Percentiles rank a stretch among this genome's conserved stretches.
These are phyloP conservation scores for Discostella stelligera DNA, from an alignment of 352 stramenopile genomes.

Conservation along the genomic window DNA sequence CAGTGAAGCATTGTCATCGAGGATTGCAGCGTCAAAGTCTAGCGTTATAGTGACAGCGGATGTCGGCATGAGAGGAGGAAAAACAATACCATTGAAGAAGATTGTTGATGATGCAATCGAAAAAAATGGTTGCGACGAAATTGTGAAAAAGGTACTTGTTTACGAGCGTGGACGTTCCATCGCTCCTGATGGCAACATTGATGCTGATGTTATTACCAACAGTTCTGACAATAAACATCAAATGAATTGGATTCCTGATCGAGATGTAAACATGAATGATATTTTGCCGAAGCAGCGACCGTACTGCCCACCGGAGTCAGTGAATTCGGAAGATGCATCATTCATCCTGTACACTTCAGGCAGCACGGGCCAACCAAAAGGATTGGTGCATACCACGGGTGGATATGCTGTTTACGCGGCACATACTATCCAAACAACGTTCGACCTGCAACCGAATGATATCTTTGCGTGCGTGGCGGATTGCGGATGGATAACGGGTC, in stretches of 20 bases:
- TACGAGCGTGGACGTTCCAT: conserved; percentile 69
- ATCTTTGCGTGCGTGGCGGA: conserved; percentile 95
- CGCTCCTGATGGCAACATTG: conserved; percentile 90
- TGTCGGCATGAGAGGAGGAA: conserved; percentile 89
- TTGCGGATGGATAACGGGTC: conserved; percentile 94
- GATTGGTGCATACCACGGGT: conserved; percentile 93
- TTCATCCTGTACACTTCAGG: conserved; percentile 98
- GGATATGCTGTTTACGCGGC: conserved; percentile 94
- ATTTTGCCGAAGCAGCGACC: conserved; percentile 84
- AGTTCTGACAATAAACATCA: conserved; percentile 8
- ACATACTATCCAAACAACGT: conserved; percentile 91
- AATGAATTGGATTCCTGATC: conserved; percentile 5
- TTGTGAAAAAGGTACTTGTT: conserved; percentile 93
- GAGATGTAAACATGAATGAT: conserved; percentile 60
- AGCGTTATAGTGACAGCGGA: conserved; percentile 94
- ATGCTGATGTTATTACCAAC: conserved; percentile 83
- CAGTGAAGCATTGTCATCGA: conserved; percentile 91
- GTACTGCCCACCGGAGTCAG: conserved; percentile 92
- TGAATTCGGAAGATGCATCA: conserved; percentile 95
- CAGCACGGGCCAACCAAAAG: conserved; percentile 94
- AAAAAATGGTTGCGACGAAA: conserved; percentile 77
- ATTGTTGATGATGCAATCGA: conserved; percentile 92
- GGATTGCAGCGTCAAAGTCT: conserved; percentile 89
- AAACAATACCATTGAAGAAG: conserved; percentile 91
- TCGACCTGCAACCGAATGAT: conserved; percentile 83